A percentile compares a stretch with the other conserved stretches of the same genome.
These are phyloP conservation scores for Cryptomeria japonica DNA, from an alignment of 75 land plant genomes.

Conservation along the genomic window DNA sequence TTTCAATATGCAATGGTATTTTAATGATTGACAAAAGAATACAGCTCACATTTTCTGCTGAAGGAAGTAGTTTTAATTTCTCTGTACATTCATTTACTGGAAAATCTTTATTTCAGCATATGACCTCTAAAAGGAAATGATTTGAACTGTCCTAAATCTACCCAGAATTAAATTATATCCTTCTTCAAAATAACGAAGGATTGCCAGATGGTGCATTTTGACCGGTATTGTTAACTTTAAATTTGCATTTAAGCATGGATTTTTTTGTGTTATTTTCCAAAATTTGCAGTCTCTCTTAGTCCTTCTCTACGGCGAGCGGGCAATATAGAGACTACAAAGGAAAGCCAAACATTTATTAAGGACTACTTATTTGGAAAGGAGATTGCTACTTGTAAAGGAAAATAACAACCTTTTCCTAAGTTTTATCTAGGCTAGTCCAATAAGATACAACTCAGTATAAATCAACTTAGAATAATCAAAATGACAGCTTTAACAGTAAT, in stretches of 20 bases:
- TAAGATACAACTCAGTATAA: too few species aligned
- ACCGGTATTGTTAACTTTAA: neutral
- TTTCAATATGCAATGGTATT: neutral
- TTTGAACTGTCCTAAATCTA: neutral
- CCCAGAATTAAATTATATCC: neutral
- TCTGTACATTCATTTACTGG: neutral
- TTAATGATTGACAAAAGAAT: neutral
- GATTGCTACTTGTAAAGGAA: too few species aligned
- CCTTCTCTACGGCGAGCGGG: too few species aligned
- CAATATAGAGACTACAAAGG: too few species aligned
- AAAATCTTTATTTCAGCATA: neutral
- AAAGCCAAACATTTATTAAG: too few species aligned
- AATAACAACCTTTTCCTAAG: too few species aligned
- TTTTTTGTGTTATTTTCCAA: neutral
- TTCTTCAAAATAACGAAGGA: neutral
- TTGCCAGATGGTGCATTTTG: neutral
- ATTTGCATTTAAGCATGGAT: neutral
- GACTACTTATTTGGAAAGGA: too few species aligned
- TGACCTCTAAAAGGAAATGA: neutral
- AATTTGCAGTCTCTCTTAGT: neutral
- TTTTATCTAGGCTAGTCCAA: too few species aligned
- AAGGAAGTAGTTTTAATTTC: neutral
- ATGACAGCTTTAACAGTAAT: too few species aligned
- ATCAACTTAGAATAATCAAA: too few species aligned
- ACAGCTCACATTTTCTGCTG: neutral